A percentile compares a stretch with the other conserved stretches of the same genome.
Evolutionary conservation across 192 early-diverging fungal species (phyloP).

Genomic region (Linnemannia schmuckeri): DNA sequence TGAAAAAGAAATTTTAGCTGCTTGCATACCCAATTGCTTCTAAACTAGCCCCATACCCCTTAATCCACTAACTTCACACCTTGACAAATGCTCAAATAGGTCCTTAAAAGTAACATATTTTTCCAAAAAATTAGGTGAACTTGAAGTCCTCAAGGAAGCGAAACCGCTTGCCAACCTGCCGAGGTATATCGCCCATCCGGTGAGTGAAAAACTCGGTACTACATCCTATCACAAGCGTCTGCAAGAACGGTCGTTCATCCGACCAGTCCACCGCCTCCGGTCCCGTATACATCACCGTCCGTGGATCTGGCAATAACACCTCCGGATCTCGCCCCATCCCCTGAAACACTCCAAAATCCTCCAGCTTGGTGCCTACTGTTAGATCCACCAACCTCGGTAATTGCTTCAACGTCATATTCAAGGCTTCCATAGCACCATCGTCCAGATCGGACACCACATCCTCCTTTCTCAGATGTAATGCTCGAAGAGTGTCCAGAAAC

Average conservation of each 20-base stretch:
- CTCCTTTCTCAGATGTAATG: conserved; percentile 17
- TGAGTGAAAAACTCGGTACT: conserved; percentile 15
- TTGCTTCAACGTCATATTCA: conserved; percentile 29
- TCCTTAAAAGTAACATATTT: not conserved
- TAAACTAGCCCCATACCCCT: not conserved
- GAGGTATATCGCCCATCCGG: conserved; percentile 14
- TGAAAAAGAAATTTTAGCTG: not conserved
- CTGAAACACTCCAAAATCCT: conserved; percentile 25
- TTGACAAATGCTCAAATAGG: too few species aligned
- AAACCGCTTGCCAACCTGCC: conserved; percentile 35
- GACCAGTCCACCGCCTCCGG: conserved; percentile 7
- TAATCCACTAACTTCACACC: not conserved
- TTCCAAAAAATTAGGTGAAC: not conserved
- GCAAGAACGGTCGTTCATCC: conserved; percentile 27
- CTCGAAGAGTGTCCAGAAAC: conserved; percentile 3
- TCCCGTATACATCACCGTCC: not conserved
- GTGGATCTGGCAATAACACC: not conserved
- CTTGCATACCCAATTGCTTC: not conserved
- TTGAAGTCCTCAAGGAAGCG: conserved; percentile 38
- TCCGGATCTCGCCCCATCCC: conserved; percentile 38
- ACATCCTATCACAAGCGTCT: conserved; percentile 30
- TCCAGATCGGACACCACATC: not conserved
- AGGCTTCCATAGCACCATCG: not conserved
- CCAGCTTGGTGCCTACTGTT: conserved; percentile 17
- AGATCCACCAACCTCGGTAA: conserved; percentile 33